Base-by-base conservation (phyloP, 2,329 filamentous ascomycete species). In the Parascedosporium putredinis region DNA sequence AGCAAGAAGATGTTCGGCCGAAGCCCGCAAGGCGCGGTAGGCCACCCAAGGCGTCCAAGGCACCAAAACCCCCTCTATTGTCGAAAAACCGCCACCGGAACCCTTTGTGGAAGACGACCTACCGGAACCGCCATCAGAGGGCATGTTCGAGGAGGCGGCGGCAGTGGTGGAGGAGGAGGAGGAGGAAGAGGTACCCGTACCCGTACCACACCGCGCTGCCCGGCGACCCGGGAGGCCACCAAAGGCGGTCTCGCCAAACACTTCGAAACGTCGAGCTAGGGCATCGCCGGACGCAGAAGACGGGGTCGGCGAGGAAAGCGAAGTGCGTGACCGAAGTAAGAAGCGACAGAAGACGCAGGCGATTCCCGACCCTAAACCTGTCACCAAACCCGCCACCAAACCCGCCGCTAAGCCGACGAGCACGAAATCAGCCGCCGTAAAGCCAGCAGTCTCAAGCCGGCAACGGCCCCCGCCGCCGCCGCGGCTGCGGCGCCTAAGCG, bases 361-460 rank as follows among this genome's bases (percentile, higher is more conserved):
- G 14, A 23, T 10, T 49, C 51, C 55, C 53, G 27, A 49, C 27
- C 27, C 45, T 16, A 47, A 56, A 12, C 48, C 52, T 7, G 52
- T 52, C n/a, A 47, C 31, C 14, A 58, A 55, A 29, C 55, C 52
- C 27, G 27, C 27, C 7, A 6, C 27, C 45, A 58, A 55, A 20
- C 55, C 55, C 29, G 54, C 57, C 25, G 65, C 57, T 53, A 62
- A 57, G 45, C 45, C 45, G 20, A 53, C 47, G 25, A 50, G 33
- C 9, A 24, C 49, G 14, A 49, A 52, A 51, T 49, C 50, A 10
- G 40, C 45, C 33, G 49, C 52, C 40, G 4, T 38, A 45, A 50
- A 51, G n/a, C 27, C 4, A 27, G 4, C 52, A n/a, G 31, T 34
- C 53, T 29, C 51, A 42, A 44, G 50, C 54, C 38, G 16, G 48